Conservation (phyloP, 2,329 filamentous ascomycete species). For the Penicillium sp. region DNA sequence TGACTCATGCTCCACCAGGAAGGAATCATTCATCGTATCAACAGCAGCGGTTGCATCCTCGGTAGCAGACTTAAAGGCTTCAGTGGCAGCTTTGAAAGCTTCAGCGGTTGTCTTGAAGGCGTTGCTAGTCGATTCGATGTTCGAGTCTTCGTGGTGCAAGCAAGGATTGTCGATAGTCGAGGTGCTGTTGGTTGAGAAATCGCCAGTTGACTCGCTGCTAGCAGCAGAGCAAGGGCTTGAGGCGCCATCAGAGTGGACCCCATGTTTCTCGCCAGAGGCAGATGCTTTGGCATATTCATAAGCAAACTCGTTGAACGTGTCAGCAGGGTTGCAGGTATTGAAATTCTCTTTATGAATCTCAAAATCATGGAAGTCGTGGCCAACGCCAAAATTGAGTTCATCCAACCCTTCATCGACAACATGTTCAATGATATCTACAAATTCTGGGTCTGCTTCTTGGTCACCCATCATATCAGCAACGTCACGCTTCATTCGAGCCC, state of each 20-base stretch:
- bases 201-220: background rate
- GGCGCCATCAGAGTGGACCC: background rate
- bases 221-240: background rate
- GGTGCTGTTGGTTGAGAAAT: background rate
- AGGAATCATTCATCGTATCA: background rate
- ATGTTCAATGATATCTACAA: background rate
- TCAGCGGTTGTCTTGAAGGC: background rate
- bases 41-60: background rate
- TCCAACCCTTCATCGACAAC: background rate
- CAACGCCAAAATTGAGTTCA: background rate
- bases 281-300: background rate
- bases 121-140: background rate
- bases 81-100: background rate
- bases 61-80: too few relatives aligned
- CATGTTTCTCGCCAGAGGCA: background rate
- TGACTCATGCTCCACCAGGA: background rate
- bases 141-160: too few relatives aligned
- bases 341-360: background rate
- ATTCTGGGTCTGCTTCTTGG: background rate
- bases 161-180: background rate
- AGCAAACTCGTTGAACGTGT: background rate
- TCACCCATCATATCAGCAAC: conserved; percentile 8
- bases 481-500: conserved; percentile 12
- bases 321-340: background rate
- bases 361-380: background rate